Percentiles rank a stretch among this genome's conserved stretches.
These are phyloP conservation scores for Quercus alba DNA, from an alignment of 306 rosid species.

Conservation along the genomic window DNA sequence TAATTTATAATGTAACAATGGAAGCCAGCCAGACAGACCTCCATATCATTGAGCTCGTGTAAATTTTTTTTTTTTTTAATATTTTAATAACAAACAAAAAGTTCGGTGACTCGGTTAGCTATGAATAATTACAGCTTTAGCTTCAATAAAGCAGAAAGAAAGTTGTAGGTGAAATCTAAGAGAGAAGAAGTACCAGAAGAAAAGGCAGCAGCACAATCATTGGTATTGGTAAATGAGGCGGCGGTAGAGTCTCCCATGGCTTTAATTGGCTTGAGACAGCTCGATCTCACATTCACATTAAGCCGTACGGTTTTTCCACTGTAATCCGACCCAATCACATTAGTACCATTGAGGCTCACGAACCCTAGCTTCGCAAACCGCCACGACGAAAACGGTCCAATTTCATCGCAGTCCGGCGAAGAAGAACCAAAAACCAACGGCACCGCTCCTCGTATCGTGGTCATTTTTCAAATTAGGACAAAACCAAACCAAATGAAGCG, in stretches of 20 bases:
- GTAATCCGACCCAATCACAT: constrained; percentile 35
- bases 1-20: too few species aligned
- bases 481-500: too few species aligned
- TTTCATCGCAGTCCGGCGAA: constrained; percentile 19
- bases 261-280: constrained; percentile 36
- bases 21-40: too few species aligned
- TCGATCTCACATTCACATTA: constrained; percentile 25
- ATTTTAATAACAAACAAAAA: too few species aligned
- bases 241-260: constrained; percentile 33
- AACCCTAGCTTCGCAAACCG: constrained; percentile 35
- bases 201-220: constrained; percentile 22
- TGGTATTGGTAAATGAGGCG: constrained; percentile 11
- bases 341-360: constrained; percentile 18
- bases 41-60: too few species aligned
- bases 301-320: constrained; percentile 23
- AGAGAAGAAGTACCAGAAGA: constrained; percentile 43
- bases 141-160: background rate
- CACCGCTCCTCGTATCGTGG: constrained; percentile 11
- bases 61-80: too few species aligned
- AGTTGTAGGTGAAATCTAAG: background rate
- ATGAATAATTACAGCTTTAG: too few species aligned
- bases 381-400: constrained; percentile 5
- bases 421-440: constrained; percentile 19
- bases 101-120: too few species aligned
- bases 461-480: constrained; percentile 24